Evolutionary conservation across 345 rosid species (phyloP), one percentile per base, ranked within the genome.

Genomic region (Clausena lansium): DNA sequence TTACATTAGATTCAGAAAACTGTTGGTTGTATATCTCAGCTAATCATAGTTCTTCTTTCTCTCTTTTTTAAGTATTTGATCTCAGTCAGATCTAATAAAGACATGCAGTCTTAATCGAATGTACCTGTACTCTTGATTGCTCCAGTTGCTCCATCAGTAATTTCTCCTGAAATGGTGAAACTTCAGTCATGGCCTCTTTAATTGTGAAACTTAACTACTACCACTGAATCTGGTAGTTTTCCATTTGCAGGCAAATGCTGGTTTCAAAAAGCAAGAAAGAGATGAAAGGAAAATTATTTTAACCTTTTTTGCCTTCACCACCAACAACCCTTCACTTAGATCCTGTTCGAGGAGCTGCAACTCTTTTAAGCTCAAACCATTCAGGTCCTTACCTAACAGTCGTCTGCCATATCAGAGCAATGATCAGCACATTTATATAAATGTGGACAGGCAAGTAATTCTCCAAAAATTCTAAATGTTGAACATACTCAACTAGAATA

Each of bases 281-380:
- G 25, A 1, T 20, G 64, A 22, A 9, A 71, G 38, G 13, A 50
- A 24, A 22, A 8, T 28, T 35, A n/a, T 33, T 45, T 32, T 54
- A 62, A 95, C 98, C 94, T 93, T 95, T 73, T 78, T 91, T 83
- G 89, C 93, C 86, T 90, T 92, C 52, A 93, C 95, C 38, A 90
- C 85, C 22, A 81, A 70, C 82, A 93, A 75, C 1, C 93, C 89
- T 58, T 89, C 94, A 71, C 77, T 84, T 30, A 93, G 77, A 81
- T 92, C 89, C 50, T 93, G 87, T 80, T 95, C 98, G 17, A 95
- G 88, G 58, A 77, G 87, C 81, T 90, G 95, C 76, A 93, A 75
- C 57, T 93, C 97, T 78, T 92, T 92, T 75, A 92, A 85, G 87
- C 85, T 83, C 91, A 92, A 59, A 65, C 84, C 83, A 76, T 73